Base-by-base conservation (phyloP, 148 eudicot genomes). In the Silene uniflora region DNA sequence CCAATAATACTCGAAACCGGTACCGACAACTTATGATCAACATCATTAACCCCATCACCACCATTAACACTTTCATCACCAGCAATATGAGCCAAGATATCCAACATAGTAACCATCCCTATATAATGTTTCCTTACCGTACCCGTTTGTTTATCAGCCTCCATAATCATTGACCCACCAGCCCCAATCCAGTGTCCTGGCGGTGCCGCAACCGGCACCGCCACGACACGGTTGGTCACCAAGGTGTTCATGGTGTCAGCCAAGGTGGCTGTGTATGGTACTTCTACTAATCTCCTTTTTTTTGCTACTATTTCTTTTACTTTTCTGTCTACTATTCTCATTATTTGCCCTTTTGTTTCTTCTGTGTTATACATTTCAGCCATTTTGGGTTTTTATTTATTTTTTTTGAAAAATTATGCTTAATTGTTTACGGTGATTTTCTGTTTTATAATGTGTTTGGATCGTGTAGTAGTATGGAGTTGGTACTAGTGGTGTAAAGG, bases 181-280 rank as follows among this genome's bases (percentile, higher is more conserved):
- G 98, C 94, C 1, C 99, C 99, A 0, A 95, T 95, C 96, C 97
- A 95, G 75, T 92, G 97, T 0, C 99, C 96, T 2, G 99, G 98
- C 7, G 97, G 99, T 1, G 99, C 97, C 21, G 99, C 97, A 75
- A 92, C 97, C 0, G 99, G 94, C 14, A 83, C 88, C 56, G 97
- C 97, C 88, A 87, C 88, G 6, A 95, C 89, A 27, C 79, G 81
- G 88, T 91, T 85, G 7, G 89, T 87, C 62, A 90, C 89, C 22
- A 95, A 81, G 13, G 88, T 74, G 78, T 95, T 92, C 81, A 91
- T 86, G 18, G 97, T 91, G 83, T 95, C 81, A 1, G 92, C 90
- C 35, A 92, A 74, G 2, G 94, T 79, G 14, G 99, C 97, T 0
- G 94, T 87, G 88, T 92, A 92, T 0, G 96, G 97, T 13, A 90